Evolutionary conservation across 305 asterid species (phyloP).

Genomic region (Fraxinus dipetala): DNA sequence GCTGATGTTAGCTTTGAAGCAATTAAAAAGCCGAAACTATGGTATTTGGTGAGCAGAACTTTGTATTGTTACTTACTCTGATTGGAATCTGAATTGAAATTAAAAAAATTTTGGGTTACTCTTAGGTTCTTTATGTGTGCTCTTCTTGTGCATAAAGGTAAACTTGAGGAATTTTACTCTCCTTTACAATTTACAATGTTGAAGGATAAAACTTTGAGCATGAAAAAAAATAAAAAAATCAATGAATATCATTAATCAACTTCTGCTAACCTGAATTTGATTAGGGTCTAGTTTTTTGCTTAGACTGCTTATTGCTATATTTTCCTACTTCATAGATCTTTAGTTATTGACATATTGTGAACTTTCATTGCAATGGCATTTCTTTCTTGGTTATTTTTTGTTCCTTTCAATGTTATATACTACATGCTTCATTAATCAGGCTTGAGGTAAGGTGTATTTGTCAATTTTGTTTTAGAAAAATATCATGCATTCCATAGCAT

Average conservation of each 20-base stretch:
- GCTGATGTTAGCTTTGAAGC: not conserved
- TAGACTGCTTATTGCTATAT: not conserved
- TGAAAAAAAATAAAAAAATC: not conserved
- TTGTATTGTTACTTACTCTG: slow-evolving; percentile 5
- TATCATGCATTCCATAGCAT: not conserved
- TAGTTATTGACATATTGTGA: not conserved
- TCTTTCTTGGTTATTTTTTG: not conserved
- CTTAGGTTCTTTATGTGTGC: not conserved
- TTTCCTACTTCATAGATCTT: not conserved
- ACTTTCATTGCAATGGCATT: not conserved
- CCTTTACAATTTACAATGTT: not conserved
- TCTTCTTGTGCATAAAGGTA: slow-evolving; percentile 4
- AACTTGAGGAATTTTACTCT: not conserved
- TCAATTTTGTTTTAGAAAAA: not conserved
- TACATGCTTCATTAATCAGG: not conserved
- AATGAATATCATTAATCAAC: slow-evolving; percentile 3
- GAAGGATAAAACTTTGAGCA: not conserved
- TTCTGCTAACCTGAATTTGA: slow-evolving; percentile 4
- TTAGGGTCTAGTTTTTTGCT: not conserved
- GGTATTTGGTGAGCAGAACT: not conserved
- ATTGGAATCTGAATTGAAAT: not conserved
- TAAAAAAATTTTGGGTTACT: slow-evolving; percentile 9
- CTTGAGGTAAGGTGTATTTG: not conserved
- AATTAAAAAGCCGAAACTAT: not conserved
- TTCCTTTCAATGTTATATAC: not conserved